Evolutionary conservation across 805 yeast species (phyloP).

Genomic region (Starmerella stellata): DNA sequence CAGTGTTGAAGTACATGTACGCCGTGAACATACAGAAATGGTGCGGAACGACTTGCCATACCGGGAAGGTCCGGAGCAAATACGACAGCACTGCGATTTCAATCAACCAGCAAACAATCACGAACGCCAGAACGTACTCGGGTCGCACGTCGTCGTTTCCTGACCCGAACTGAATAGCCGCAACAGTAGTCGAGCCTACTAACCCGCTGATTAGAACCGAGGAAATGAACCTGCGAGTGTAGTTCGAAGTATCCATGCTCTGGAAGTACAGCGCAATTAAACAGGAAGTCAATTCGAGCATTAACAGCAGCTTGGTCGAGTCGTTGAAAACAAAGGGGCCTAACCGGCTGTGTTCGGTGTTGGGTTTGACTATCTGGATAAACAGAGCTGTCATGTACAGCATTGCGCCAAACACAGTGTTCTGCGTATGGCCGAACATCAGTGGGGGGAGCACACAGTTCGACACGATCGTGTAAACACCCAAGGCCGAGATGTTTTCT

Average conservation of each 20-base stretch:
- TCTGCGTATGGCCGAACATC: constrained; percentile 26
- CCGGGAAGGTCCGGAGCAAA: constrained; percentile 27
- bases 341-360: background rate
- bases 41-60: constrained; percentile 33
- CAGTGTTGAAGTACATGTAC: constrained; percentile 29
- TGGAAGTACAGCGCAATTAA: background rate
- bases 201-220: constrained; percentile 21
- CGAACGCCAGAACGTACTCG: constrained; percentile 2
- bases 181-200: constrained; percentile 33
- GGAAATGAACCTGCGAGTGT: constrained; percentile 5
- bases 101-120: constrained; percentile 26
- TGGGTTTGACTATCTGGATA: constrained; percentile 23
- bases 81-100: constrained; percentile 28
- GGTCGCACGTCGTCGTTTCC: constrained; percentile 13
- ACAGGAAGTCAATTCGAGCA: background rate
- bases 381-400: constrained; percentile 30
- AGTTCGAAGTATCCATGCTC: constrained; percentile 3
- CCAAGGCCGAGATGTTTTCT: constrained; percentile 32
- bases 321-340: background rate
- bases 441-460: constrained; percentile 34
- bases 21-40: constrained; percentile 33
- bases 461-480: constrained; percentile 32
- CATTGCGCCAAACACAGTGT: constrained; percentile 27
- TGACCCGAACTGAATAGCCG: constrained; percentile 28
- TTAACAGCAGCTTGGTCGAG: background rate